Evolutionary conservation across 768 basidiomycete species (phyloP), one percentile per base, ranked within the genome.

Genomic region (Pleurotus platypus): DNA sequence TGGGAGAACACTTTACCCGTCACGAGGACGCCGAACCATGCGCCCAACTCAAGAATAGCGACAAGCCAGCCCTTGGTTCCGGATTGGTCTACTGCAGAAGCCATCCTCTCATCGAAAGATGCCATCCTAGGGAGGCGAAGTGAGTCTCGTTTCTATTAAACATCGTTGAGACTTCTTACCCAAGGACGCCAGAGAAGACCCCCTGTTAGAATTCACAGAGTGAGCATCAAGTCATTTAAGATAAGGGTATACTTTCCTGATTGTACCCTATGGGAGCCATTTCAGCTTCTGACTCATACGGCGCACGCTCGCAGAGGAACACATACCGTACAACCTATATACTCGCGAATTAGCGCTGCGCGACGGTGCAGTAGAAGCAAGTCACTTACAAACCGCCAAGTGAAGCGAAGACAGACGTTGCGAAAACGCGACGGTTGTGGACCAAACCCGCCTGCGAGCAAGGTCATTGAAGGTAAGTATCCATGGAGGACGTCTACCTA

Each of bases 331-430:
- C 22, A 87, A 73, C 49, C 85, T 90, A 69, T 27, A 64, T 12
- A 63, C 27, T 30, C 27, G 27, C 27, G 27, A 9, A 7, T 50
- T 45, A 54, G 48, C 15, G 27, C 37, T 35, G 20, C 40, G 16
- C 12, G 1, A 47, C 15, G 12, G 26, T 55, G 20, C 51, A 35
- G 18, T 40, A 49, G 35, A 49, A 49, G 60, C 37, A n/a, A 16
- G 24, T 35, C 16, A 76, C 86, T 63, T 72, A 85, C 78, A 92
- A 69, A 63, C 89, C 89, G 66, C 90, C 90, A 18, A 91, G 75
- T 11, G 88, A 90, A 2, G 89, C 90, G 63, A 91, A 92, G 16
- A 89, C 79, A 12, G 90, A 83, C 53, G 90, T 83, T 24, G 78
- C 73, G 57, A 90, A 84, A 24, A 88, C 73, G 61, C 75, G 78